Evolutionary conservation across 108 stramenopile species (phyloP), one percentile per base, ranked within the genome.

Genomic region (Discostella stelligeroides): DNA sequence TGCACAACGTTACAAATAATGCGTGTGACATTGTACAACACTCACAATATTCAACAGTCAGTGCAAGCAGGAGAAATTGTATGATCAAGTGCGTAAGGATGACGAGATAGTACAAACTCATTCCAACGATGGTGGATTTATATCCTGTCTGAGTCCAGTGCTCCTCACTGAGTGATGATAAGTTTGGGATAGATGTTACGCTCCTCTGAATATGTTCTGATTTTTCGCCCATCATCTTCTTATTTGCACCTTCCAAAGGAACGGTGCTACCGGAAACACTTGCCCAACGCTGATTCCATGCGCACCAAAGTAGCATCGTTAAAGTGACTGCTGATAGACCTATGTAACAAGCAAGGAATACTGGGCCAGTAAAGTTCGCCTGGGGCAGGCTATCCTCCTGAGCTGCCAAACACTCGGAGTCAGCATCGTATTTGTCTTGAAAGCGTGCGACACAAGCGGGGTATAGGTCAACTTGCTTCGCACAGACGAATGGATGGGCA

Each of bases 141-240:
- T 89, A 89, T 30, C 84, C 88, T 21, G 88, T 86, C 60, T 85
- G 84, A 0, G 46, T 75, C 69, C 84, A 73, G 10, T 43, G 23
- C 39, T 72, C 56, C 34, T 5, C 34, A 3, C 6, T 6, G 6
- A 5, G 3, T 14, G 58, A 40, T n/a, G 14, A 20, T 11, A 4
- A 0, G 12, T 23, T 27, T 0, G 24, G 11, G 23, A 28, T 40
- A 25, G 0, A 0, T 1, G 10, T 8, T 6, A 23, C 12, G 8
- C 17, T 45, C 29, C 68, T 38, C 37, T 29, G 17, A 6, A 15
- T 18, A 38, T 51, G 12, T 15, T 18, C 51, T 30, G 24, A 15
- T 29, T 46, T 4, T 58, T 41, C 6, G 55, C 57, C 18, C 56
- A 8, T 18, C 49, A 47, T 20, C 37, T 46, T 70, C 17, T 43